phyloP scores from a whole-genome alignment of 306 rosid species.

The Vicia sativa region DNA sequence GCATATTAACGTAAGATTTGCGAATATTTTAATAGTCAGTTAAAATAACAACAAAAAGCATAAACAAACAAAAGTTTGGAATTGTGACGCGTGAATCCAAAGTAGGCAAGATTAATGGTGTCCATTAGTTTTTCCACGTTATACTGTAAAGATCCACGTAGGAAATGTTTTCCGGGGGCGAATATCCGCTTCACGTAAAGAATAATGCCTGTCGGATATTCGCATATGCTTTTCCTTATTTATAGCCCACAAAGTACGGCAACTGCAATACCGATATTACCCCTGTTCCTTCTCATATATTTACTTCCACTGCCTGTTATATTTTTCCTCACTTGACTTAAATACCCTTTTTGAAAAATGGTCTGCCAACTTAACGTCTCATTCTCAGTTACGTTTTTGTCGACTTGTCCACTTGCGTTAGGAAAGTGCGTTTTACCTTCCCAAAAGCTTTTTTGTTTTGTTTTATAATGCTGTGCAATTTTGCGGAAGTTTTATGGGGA shows the following conservation, averaged over 20 bases:
- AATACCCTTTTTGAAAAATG: slow-evolving; percentile 39
- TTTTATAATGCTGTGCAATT: too few relatives aligned
- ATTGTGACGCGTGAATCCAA: slow-evolving; percentile 18
- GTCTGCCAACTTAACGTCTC: neutral
- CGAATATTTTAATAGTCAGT: too few relatives aligned
- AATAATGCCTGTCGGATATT: slow-evolving; percentile 59
- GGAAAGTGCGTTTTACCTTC: neutral
- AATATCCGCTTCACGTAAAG: slow-evolving; percentile 47
- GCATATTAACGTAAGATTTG: too few relatives aligned
- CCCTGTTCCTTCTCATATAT: neutral
- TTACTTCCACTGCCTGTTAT: neutral
- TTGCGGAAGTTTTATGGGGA: too few relatives aligned
- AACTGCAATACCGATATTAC: neutral
- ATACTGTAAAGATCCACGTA: neutral
- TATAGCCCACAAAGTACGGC: neutral
- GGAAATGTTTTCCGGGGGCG: neutral
- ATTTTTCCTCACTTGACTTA: slow-evolving; percentile 30
- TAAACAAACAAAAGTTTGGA: neutral
- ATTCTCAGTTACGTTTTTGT: neutral
- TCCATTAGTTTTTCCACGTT: slow-evolving; percentile 42
- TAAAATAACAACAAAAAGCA: too few relatives aligned
- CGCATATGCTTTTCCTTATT: slow-evolving; percentile 54
- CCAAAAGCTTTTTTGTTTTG: neutral
- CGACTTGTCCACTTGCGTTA: slow-evolving; percentile 8
- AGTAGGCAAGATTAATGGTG: neutral